Evolutionary conservation across 495 filamentous ascomycete species (phyloP).

Genomic region (Diplogelasinospora grovesii): DNA sequence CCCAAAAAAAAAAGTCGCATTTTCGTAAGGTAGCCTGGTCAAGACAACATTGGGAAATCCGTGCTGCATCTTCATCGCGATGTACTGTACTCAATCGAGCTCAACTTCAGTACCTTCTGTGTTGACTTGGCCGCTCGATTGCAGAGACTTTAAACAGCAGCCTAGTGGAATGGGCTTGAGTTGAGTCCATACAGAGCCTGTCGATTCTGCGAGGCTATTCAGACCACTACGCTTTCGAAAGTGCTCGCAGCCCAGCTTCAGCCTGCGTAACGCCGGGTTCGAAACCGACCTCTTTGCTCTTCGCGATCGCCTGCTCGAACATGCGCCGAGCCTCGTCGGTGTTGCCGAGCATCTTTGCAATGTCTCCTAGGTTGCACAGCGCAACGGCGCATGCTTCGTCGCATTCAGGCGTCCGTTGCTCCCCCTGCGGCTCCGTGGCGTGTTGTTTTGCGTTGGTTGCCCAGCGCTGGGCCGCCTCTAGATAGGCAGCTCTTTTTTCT

Average conservation of each 20-base stretch:
- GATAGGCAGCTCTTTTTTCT: conserved; percentile 43
- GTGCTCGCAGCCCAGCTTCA: conserved; percentile 42
- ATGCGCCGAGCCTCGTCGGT: conserved; percentile 52
- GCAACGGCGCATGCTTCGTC: conserved; percentile 78
- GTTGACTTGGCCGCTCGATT: too few species aligned
- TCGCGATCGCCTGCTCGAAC: conserved; percentile 56
- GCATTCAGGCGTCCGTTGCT: conserved; percentile 69
- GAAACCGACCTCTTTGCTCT: conserved; percentile 59
- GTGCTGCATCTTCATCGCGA: too few species aligned
- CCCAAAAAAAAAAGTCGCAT: too few species aligned
- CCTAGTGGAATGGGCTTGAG: too few species aligned
- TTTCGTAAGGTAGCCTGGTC: too few species aligned
- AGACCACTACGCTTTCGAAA: too few species aligned
- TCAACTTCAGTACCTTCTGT: too few species aligned
- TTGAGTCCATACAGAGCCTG: too few species aligned
- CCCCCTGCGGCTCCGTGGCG: conserved; percentile 37
- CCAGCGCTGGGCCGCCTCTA: conserved; percentile 63
- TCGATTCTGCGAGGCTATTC: too few species aligned
- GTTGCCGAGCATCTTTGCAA: conserved; percentile 65
- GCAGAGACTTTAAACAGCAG: too few species aligned
- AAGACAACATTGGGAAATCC: too few species aligned
- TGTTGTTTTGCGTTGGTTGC: conserved; percentile 65
- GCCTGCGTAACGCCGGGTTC: conserved; percentile 56
- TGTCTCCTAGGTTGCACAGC: conserved; percentile 78
- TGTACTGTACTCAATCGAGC: too few species aligned